Percentiles rank a stretch among this genome's conserved stretches.
Conservation (phyloP, 805 yeast genomes). For the Blastobotrys peoriensis region DNA sequence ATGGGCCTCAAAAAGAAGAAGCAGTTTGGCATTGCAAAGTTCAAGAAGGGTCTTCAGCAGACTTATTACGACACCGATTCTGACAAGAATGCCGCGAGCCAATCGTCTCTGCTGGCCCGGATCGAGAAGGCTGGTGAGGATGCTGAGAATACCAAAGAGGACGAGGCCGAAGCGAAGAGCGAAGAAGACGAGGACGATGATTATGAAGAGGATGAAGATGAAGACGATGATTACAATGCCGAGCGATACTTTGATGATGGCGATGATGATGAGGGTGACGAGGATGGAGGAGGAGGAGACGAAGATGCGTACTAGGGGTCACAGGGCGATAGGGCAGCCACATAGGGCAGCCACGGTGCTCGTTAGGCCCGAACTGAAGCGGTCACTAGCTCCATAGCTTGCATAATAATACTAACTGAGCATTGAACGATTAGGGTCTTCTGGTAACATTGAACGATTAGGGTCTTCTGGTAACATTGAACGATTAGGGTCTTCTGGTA, state of each 20-base stretch:
- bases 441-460: too few relatives aligned
- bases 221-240: constrained; percentile 74
- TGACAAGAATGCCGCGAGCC: constrained; percentile 34
- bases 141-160: constrained; percentile 8
- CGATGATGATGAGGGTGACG: constrained; percentile 48
- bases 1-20: constrained; percentile 55
- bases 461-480: too few relatives aligned
- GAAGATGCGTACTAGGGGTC: constrained; percentile 51
- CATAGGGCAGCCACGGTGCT: too few relatives aligned
- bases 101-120: constrained; percentile 15
- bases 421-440: too few relatives aligned
- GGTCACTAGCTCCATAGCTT: too few relatives aligned
- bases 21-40: constrained; percentile 30
- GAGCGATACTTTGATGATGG: constrained; percentile 74
- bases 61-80: constrained; percentile 30
- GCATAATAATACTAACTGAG: too few relatives aligned
- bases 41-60: constrained; percentile 34
- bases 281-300: constrained; percentile 45
- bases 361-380: too few relatives aligned
- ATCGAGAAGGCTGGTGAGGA: constrained; percentile 9
- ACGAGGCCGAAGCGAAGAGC: constrained; percentile 30
- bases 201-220: constrained; percentile 59
- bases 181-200: constrained; percentile 57
- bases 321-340: too few relatives aligned
- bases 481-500: too few relatives aligned